Conservation (phyloP, 352 stramenopile species). For the Thraustochytrium striatum region DNA sequence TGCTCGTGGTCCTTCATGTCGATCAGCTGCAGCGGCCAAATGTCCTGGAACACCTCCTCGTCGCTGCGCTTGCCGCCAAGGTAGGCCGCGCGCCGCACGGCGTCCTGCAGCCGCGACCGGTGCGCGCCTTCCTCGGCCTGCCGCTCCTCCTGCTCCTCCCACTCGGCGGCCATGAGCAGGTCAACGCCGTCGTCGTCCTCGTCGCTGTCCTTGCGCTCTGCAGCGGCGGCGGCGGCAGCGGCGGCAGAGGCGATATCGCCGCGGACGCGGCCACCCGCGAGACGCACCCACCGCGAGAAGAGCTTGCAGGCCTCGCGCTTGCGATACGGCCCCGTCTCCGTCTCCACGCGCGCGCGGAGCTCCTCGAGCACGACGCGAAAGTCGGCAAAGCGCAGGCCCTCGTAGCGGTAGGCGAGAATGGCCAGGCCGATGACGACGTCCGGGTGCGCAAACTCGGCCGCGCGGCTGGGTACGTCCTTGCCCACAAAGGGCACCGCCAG, state of each 20-base stretch:
- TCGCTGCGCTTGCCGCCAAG: slow-evolving; percentile 37
- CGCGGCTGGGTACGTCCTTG: slow-evolving; percentile 97
- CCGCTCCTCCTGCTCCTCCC: background rate
- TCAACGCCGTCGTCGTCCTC: slow-evolving; percentile 35
- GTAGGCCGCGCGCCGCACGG: slow-evolving; percentile 32
- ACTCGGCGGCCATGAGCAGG: slow-evolving; percentile 9
- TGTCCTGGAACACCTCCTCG: slow-evolving; percentile 43
- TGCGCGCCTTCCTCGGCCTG: background rate
- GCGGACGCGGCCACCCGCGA: slow-evolving; percentile 14
- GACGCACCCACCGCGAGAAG: slow-evolving; percentile 37
- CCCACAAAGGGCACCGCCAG: slow-evolving; percentile 97
- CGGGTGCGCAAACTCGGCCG: slow-evolving; percentile 97
- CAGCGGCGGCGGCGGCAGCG: too few species aligned
- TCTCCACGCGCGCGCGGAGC: slow-evolving; percentile 72
- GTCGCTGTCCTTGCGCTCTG: background rate
- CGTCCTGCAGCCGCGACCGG: slow-evolving; percentile 7
- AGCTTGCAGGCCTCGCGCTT: slow-evolving; percentile 60
- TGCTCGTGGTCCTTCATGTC: slow-evolving; percentile 95
- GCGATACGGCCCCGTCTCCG: slow-evolving; percentile 78
- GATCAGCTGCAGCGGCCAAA: slow-evolving; percentile 86
- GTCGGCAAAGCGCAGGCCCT: slow-evolving; percentile 77
- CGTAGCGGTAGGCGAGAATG: slow-evolving; percentile 80
- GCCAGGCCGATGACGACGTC: slow-evolving; percentile 88
- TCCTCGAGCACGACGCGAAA: slow-evolving; percentile 51
- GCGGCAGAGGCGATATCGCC: background rate